Evolutionary conservation across 768 basidiomycete species (phyloP).

Genomic region (Auriscalpium microsporum): DNA sequence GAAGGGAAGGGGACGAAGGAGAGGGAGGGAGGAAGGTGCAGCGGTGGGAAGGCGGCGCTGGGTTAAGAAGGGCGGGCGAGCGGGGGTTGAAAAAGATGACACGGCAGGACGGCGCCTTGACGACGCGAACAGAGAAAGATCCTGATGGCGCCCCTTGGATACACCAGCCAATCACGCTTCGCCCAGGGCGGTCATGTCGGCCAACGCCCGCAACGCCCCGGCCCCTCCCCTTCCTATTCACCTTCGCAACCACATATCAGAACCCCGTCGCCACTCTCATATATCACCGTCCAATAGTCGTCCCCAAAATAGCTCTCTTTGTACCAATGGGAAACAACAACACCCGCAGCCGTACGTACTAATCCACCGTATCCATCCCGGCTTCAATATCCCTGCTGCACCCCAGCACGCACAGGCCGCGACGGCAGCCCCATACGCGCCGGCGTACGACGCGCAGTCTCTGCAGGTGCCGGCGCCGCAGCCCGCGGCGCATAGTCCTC

Average conservation of each 20-base stretch:
- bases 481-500: not conserved
- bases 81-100: slow-evolving; percentile 5
- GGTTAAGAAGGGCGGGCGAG: slow-evolving; percentile 7
- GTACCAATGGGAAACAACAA: too few relatives aligned
- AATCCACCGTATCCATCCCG: not conserved
- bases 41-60: slow-evolving; percentile 12
- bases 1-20: slow-evolving; percentile 24
- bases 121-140: not conserved
- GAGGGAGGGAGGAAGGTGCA: slow-evolving; percentile 19
- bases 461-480: not conserved
- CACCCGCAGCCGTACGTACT: too few relatives aligned
- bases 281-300: too few relatives aligned
- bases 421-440: not conserved
- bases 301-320: too few relatives aligned
- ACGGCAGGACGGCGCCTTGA: slow-evolving; percentile 1
- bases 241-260: too few relatives aligned
- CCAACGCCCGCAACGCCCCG: too few relatives aligned
- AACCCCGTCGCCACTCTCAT: too few relatives aligned
- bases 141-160: too few relatives aligned
- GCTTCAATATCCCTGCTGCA: not conserved
- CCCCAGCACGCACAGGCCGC: not conserved
- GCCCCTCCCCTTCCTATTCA: too few relatives aligned
- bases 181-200: too few relatives aligned
- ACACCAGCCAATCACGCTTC: too few relatives aligned
- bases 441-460: not conserved